A percentile compares a stretch with the other conserved stretches of the same genome.
Evolutionary conservation across 805 yeast species (phyloP).

Genomic region (Metschnikowia sp.): DNA sequence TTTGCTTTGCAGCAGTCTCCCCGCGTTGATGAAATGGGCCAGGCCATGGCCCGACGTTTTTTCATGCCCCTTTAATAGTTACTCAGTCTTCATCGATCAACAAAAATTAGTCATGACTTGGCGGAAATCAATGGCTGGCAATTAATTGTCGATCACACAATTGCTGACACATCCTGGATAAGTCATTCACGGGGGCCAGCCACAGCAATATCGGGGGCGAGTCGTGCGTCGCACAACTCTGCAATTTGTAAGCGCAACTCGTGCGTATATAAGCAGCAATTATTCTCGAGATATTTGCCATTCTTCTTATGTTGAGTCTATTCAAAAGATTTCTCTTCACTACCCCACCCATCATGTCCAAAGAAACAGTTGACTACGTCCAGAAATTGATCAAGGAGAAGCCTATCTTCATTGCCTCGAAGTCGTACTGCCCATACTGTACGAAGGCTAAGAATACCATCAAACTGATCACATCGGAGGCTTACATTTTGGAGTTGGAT

Average conservation of each 20-base stretch:
- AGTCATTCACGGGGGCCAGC: background rate
- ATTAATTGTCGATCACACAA: background rate
- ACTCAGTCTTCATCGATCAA: too few species aligned
- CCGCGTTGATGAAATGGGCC: too few species aligned
- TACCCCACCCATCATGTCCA: constrained; percentile 50
- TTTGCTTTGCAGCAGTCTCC: too few species aligned
- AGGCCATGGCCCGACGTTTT: too few species aligned
- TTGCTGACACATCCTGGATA: background rate
- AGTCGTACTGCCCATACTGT: constrained; percentile 32
- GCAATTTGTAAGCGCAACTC: constrained; percentile 1
- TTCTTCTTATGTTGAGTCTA: constrained; percentile 8
- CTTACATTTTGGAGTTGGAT: constrained; percentile 38
- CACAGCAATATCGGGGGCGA: background rate
- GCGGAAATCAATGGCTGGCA: background rate
- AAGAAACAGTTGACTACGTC: constrained; percentile 55
- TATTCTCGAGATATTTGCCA: constrained; percentile 1
- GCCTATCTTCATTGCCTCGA: constrained; percentile 68
- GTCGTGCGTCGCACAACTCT: constrained; percentile 1
- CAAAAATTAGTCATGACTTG: too few species aligned
- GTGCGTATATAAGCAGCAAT: constrained; percentile 1
- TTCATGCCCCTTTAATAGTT: too few species aligned
- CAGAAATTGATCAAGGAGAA: constrained; percentile 60
- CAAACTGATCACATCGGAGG: constrained; percentile 29
- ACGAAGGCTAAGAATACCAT: constrained; percentile 22
- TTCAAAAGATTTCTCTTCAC: constrained; percentile 19